phyloP scores from a whole-genome alignment of 768 basidiomycete genomes.

The Kwoniella sp. region DNA sequence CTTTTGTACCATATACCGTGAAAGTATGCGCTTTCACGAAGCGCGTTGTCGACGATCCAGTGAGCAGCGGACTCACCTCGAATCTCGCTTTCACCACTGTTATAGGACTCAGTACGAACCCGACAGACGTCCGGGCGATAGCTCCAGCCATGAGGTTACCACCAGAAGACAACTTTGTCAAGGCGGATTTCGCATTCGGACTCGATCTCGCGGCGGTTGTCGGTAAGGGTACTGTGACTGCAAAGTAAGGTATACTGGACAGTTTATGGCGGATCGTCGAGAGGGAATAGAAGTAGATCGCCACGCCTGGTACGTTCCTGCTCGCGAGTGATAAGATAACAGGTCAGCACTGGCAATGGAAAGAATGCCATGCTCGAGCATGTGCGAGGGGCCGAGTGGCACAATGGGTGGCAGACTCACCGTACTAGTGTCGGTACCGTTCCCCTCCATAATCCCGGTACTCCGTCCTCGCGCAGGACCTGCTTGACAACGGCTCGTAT shows the following conservation, averaged over 20 bases:
- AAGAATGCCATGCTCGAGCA: not conserved
- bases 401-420: constrained; percentile 51
- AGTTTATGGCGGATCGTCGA: constrained; percentile 78
- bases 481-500: constrained; percentile 45
- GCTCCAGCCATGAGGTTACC: constrained; percentile 89
- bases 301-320: constrained; percentile 91
- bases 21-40: no score
- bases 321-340: not conserved
- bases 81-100: constrained; percentile 89
- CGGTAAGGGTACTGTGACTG: constrained; percentile 43
- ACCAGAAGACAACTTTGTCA: constrained; percentile 63
- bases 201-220: constrained; percentile 7
- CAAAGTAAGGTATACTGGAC: constrained; percentile 73
- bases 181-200: constrained; percentile 32
- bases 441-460: constrained; percentile 81
- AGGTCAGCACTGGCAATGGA: constrained; percentile 6
- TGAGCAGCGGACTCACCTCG: constrained; percentile 74
- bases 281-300: constrained; percentile 84
- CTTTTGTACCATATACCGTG: no score
- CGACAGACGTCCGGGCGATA: constrained; percentile 74
- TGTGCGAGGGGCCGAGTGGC: not conserved
- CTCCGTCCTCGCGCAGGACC: constrained; percentile 68
- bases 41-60: no score
- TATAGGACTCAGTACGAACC: constrained; percentile 84
- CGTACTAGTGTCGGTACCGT: constrained; percentile 77